Evolutionary conservation across 2,329 filamentous ascomycete genomes (phyloP).

Genomic region (Nannizziopsis barbatae): DNA sequence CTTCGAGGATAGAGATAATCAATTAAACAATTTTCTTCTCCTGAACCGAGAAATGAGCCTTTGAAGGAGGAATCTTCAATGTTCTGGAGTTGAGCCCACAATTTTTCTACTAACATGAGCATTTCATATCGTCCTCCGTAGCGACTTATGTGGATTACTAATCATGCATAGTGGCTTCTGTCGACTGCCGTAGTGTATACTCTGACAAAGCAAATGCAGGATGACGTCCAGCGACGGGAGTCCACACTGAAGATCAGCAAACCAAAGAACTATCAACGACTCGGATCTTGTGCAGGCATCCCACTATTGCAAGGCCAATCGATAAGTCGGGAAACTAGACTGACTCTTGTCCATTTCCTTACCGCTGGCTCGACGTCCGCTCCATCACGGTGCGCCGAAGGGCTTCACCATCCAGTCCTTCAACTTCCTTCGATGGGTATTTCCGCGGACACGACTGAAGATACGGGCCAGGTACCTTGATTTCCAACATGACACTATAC

Average conservation of each 20-base stretch:
- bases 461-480: slow-evolving; percentile 55
- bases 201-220: slow-evolving; percentile 3
- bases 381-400: slow-evolving; percentile 2
- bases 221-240: neutral
- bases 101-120: too few species aligned
- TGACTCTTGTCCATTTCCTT: neutral
- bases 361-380: slow-evolving; percentile 12
- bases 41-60: too few species aligned
- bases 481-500: slow-evolving; percentile 65
- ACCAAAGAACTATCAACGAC: too few species aligned
- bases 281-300: too few species aligned
- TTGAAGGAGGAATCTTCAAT: too few species aligned
- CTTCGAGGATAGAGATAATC: too few species aligned
- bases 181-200: neutral
- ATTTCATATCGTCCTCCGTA: too few species aligned
- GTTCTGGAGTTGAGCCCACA: too few species aligned
- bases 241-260: too few species aligned
- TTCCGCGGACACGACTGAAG: slow-evolving; percentile 53
- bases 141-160: too few species aligned
- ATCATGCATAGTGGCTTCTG: too few species aligned
- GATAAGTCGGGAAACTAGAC: neutral
- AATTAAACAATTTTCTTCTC: too few species aligned
- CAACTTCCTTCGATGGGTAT: slow-evolving; percentile 44
- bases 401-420: slow-evolving; percentile 5
- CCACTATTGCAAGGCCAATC: neutral